phyloP scores from a whole-genome alignment of 2,329 filamentous ascomycete species.

The Eutypa lata region DNA sequence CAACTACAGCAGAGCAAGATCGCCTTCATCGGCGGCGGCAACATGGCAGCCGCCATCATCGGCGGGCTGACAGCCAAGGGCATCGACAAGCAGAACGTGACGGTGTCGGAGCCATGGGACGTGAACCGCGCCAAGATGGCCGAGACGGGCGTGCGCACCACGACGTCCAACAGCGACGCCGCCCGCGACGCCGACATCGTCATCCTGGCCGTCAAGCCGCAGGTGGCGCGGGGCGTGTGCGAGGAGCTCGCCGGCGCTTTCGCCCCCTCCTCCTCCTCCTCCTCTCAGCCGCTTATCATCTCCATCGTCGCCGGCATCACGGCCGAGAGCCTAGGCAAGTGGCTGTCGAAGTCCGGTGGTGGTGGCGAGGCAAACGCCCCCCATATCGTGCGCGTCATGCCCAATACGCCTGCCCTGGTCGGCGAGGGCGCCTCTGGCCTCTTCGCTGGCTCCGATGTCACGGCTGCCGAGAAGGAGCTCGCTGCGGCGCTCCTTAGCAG shows the following conservation, averaged over 20 bases:
- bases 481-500: slow-evolving; percentile 39
- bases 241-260: slow-evolving; percentile 43
- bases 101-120: slow-evolving; percentile 49
- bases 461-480: slow-evolving; percentile 38
- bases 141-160: slow-evolving; percentile 42
- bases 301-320: slow-evolving; percentile 50
- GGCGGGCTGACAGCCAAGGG: slow-evolving; percentile 43
- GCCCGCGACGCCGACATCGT: slow-evolving; percentile 41
- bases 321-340: slow-evolving; percentile 38
- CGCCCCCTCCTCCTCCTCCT: slow-evolving; percentile 33
- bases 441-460: slow-evolving; percentile 41
- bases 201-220: slow-evolving; percentile 50
- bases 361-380: too few species aligned
- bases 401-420: slow-evolving; percentile 49
- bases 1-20: slow-evolving; percentile 26
- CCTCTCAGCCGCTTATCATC: slow-evolving; percentile 40
- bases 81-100: slow-evolving; percentile 41
- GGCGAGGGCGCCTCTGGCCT: slow-evolving; percentile 49
- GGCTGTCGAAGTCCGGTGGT: slow-evolving; percentile 37
- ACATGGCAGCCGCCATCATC: slow-evolving; percentile 53
- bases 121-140: slow-evolving; percentile 50
- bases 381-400: slow-evolving; percentile 50
- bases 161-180: slow-evolving; percentile 44
- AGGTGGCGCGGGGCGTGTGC: slow-evolving; percentile 45
- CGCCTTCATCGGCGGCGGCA: slow-evolving; percentile 39